Percentiles rank a stretch among this genome's conserved stretches.
phyloP scores from a whole-genome alignment of 2,329 filamentous ascomycete genomes.

The Aureobasidium melanogenum region DNA sequence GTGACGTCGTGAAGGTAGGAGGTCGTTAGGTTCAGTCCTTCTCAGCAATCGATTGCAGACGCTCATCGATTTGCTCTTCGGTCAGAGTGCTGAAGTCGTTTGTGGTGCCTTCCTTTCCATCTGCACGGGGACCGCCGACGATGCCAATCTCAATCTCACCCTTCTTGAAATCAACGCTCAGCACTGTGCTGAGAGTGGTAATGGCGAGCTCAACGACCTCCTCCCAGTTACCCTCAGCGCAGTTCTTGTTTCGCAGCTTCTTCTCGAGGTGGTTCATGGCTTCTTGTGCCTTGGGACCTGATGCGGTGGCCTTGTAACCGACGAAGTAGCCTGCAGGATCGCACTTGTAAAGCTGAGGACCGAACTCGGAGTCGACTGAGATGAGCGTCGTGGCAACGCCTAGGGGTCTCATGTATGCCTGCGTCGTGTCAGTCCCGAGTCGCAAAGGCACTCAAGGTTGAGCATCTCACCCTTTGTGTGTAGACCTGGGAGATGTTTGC shows the following conservation, averaged over 20 bases:
- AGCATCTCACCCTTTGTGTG: conserved; percentile 71
- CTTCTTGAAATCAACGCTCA: conserved; percentile 99
- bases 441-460: neutral
- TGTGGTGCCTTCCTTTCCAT: conserved; percentile 76
- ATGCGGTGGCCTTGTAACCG: conserved; percentile 96
- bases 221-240: conserved; percentile 85
- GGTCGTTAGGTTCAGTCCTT: conserved; percentile 63
- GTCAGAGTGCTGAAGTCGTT: conserved; percentile 78
- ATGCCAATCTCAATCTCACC: conserved; percentile 97
- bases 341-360: conserved; percentile 95
- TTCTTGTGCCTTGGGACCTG: conserved; percentile 97
- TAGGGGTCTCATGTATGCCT: conserved; percentile 97
- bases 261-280: conserved; percentile 98
- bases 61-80: conserved; percentile 96
- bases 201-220: conserved; percentile 97
- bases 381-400: conserved; percentile 93
- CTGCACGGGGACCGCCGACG: conserved; percentile 74
- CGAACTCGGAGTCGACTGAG: conserved; percentile 83
- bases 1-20: conserved; percentile 6
- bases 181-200: conserved; percentile 84
- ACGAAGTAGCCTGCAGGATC: conserved; percentile 97
- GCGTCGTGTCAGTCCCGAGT: conserved; percentile 13
- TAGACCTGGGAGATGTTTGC: conserved; percentile 99
- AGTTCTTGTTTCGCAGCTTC: conserved; percentile 99
- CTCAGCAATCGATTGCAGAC: conserved; percentile 95